Evolutionary conservation across 768 basidiomycete genomes (phyloP), one percentile per base, ranked within the genome.

Genomic region (Daedaleopsis sinensis): DNA sequence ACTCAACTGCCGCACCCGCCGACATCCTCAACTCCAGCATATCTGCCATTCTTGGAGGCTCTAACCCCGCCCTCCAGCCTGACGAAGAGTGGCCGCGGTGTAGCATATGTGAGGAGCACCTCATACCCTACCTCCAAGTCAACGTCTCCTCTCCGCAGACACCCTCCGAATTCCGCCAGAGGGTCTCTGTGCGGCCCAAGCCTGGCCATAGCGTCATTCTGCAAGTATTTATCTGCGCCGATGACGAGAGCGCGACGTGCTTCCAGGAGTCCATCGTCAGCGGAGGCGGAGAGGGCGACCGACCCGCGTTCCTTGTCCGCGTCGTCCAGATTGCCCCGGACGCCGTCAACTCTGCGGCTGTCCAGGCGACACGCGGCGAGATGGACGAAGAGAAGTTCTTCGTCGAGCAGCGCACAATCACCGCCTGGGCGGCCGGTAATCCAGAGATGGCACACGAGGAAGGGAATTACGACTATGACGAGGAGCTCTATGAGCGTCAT

Each of bases 81-180:
- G 52, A 12, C 44, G 56, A 62, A 27, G 56, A 16, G 7, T 62
- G 61, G 61, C 61, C 61, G 8, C 46, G 52, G 15, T 62, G 61
- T 56, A 48, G 47, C 37, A 35, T 19, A 1, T 62, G 61, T 52
- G 36, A 37, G 16, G 19, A 44, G 44, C 11, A 19, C 27, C 61
- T 58, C 27, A 16, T 62, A 27, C 61, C 61, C 1, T 62, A 62
- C 61, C 13, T 62, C 37, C 61, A 62, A 32, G 35, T 62, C 61
- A 58, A 57, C 52, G 36, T 54, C 38, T 35, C 61, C n/a, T 54
- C 56, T 16, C 23, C 44, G 10, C 23, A 23, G 18, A 62, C 61
- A 15, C 61, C 61, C 38, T 36, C 21, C 13, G 56, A 35, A n/a
- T 62, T 62, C 52, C 56, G 61, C 23, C 36, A 35, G 24, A 49